Conservation (phyloP, 2,329 filamentous ascomycete species). For the Aspergillus neotritici region DNA sequence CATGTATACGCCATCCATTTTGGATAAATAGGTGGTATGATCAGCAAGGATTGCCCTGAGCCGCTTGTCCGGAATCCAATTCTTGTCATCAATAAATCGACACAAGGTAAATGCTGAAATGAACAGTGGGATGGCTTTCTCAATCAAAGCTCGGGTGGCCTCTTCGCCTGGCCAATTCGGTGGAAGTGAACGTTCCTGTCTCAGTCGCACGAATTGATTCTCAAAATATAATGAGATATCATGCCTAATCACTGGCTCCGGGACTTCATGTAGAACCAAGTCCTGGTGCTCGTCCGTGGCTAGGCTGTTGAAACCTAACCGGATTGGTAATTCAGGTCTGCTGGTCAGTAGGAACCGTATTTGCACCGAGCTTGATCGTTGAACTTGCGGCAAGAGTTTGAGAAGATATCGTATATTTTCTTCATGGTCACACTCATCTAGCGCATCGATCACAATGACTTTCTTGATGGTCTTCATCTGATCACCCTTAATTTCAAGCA, state of each 20-base stretch:
- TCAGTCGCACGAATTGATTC: constrained; percentile 10
- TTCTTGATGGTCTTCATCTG: not conserved
- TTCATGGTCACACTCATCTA: constrained; percentile 25
- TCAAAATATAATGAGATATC: constrained; percentile 20
- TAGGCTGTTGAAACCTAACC: constrained; percentile 14
- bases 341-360: constrained; percentile 25
- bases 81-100: constrained; percentile 21
- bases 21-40: not conserved
- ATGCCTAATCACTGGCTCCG: constrained; percentile 13
- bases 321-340: constrained; percentile 24
- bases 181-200: constrained; percentile 5
- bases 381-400: constrained; percentile 14
- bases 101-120: constrained; percentile 23
- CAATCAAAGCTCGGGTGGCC: not conserved
- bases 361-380: constrained; percentile 9
- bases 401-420: constrained; percentile 19
- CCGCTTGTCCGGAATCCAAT: constrained; percentile 6
- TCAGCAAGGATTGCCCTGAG: constrained; percentile 2
- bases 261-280: constrained; percentile 20
- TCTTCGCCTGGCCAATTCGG: constrained; percentile 5
- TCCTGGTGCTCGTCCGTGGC: not conserved
- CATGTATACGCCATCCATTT: constrained; percentile 21
- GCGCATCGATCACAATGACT: constrained; percentile 23
- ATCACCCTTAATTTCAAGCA: constrained; percentile 1
- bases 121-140: constrained; percentile 27